Base-by-base conservation (phyloP, 2,329 filamentous ascomycete genomes). In the Botrytis porri region DNA sequence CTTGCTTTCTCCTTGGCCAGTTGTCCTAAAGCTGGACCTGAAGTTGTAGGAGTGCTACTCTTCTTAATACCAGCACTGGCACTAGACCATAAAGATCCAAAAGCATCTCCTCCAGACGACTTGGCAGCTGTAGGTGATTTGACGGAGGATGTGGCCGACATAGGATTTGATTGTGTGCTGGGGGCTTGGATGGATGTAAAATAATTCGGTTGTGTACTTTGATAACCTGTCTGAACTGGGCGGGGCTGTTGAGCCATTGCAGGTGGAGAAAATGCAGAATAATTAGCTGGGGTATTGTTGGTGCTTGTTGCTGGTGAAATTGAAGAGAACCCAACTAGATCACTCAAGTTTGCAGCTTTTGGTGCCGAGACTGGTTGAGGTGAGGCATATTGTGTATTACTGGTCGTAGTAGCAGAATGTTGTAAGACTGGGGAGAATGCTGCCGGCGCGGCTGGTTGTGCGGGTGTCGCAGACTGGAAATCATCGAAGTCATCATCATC, bases 1-100 rank as follows among this genome's bases (percentile, higher is more conserved):
- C 91, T 94, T 73, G 94, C 96, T 87, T 98, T 98, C 83, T 98
- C 94, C 86, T 98, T 98, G n/a, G 95, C 95, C 82, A 99, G 89
- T 82, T 97, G 95, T 43, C 94, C 95, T 84, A 99, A 88, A 72
- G 95, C 95, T 69, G 94, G 91, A 0, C 92, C 92, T 73, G 90
- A 87, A 71, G 86, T 84, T 16, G 84, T 85, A 20, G 87, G 85
- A 3, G 90, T 87, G 74, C 83, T 86, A 1, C 87, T 83, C 84
- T 96, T 97, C 85, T 94, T 94, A 76, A 94, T 88, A 64, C 91
- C 90, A 18, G 87, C 87, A 76, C 90, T 93, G 74, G 91, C 87
- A 14, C 84, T 83, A 45, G 83, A 91, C 89, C 97, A 97, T 48
- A 99, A 86, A 32, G 91, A 92, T 22, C 94, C 95, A 79, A 99